A percentile compares a stretch with the other conserved stretches of the same genome.
Evolutionary conservation across 345 rosid genomes (phyloP).

Genomic region (Fremontodendron californicum): DNA sequence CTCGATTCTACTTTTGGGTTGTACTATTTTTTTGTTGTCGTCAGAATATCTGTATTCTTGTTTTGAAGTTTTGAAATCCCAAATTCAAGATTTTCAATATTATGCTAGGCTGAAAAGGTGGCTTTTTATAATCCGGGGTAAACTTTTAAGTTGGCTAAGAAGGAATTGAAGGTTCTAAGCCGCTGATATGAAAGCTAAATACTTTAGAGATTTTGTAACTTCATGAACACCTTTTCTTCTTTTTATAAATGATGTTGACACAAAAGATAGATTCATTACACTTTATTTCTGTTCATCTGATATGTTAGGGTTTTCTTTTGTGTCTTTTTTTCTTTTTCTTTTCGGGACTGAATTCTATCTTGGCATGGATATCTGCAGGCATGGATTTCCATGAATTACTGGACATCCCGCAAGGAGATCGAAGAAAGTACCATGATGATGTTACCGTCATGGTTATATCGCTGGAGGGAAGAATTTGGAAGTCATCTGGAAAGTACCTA

Average conservation of each 20-base stretch:
- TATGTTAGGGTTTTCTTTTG: too few relatives aligned
- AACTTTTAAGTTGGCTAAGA: neutral
- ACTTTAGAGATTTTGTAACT: neutral
- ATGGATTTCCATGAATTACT: slow-evolving; percentile 88
- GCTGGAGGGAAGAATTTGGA: slow-evolving; percentile 97
- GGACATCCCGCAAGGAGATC: slow-evolving; percentile 95
- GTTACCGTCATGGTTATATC: slow-evolving; percentile 95
- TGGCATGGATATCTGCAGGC: slow-evolving; percentile 38
- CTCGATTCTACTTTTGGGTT: neutral
- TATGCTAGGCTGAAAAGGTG: neutral
- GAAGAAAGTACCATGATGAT: slow-evolving; percentile 94
- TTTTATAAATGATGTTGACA: neutral
- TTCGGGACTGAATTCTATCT: neutral
- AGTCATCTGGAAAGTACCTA: slow-evolving; percentile 91
- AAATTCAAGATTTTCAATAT: neutral
- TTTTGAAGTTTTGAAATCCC: neutral
- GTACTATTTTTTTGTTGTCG: neutral
- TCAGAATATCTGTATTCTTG: neutral
- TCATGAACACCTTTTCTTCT: neutral
- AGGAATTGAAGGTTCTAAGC: neutral
- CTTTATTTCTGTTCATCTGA: neutral
- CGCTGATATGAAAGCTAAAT: neutral
- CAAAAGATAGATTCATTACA: neutral
- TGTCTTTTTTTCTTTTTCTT: neutral
- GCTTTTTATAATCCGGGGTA: neutral